These are phyloP conservation scores for Claviceps sorghi DNA, from an alignment of 2,329 filamentous ascomycete genomes.

Conservation along the genomic window DNA sequence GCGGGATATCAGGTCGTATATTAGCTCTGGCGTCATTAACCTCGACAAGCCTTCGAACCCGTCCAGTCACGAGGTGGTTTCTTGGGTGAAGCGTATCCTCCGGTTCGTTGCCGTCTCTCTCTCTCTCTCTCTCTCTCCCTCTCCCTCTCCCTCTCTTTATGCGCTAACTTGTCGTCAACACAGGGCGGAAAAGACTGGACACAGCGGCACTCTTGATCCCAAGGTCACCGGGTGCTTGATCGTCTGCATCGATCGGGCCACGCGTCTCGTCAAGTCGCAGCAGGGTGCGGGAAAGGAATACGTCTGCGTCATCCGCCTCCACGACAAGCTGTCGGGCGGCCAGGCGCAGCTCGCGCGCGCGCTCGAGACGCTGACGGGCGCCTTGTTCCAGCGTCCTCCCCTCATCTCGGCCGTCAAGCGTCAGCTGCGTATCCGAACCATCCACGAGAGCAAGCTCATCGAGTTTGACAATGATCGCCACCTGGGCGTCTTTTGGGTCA, in stretches of 20 bases:
- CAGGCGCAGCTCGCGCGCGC: slow-evolving; percentile 86
- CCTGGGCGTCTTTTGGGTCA: slow-evolving; percentile 97
- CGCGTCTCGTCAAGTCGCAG: slow-evolving; percentile 94
- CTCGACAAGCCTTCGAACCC: slow-evolving; percentile 78
- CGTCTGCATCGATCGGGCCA: slow-evolving; percentile 91
- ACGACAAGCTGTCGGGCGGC: slow-evolving; percentile 88
- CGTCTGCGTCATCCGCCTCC: slow-evolving; percentile 84
- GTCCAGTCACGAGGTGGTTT: slow-evolving; percentile 95
- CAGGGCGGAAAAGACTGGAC: slow-evolving; percentile 74
- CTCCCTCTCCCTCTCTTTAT: background rate
- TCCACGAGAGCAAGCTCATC: slow-evolving; percentile 90
- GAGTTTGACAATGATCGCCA: slow-evolving; percentile 99
- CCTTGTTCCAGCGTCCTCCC: slow-evolving; percentile 80
- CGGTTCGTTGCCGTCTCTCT: slow-evolving; percentile 37
- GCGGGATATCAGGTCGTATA: slow-evolving; percentile 92
- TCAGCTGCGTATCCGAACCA: slow-evolving; percentile 93
- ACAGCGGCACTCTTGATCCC: slow-evolving; percentile 94
- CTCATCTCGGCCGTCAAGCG: slow-evolving; percentile 98
- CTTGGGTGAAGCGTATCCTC: slow-evolving; percentile 97
- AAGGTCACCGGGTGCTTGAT: slow-evolving; percentile 96
- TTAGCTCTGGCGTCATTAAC: slow-evolving; percentile 96
- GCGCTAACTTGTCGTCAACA: background rate
- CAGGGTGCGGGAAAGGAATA: slow-evolving; percentile 99
- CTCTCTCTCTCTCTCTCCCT: background rate
- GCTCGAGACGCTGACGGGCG: slow-evolving; percentile 89